phyloP scores from a whole-genome alignment of 305 asterid species.

The Coffea humblotiana region DNA sequence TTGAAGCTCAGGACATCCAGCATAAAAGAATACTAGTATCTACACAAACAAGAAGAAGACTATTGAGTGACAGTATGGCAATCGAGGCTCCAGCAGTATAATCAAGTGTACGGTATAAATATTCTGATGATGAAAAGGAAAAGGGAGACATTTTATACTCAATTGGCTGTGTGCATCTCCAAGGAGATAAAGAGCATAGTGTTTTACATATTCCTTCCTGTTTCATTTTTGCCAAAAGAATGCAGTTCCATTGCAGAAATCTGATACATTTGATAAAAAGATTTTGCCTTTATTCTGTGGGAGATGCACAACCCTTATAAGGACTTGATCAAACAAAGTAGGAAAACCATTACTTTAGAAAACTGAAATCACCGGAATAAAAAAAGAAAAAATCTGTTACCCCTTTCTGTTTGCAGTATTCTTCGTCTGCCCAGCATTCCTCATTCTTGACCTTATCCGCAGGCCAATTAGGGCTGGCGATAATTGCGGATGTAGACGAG shows the following conservation, averaged over 20 bases:
- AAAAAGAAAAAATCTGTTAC: slow-evolving; percentile 30
- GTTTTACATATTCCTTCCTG: neutral
- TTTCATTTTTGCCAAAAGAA: neutral
- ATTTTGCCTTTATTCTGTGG: neutral
- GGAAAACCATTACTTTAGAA: neutral
- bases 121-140: neutral
- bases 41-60: too few species aligned
- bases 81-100: too few species aligned
- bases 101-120: too few species aligned
- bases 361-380: neutral
- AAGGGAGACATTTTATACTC: neutral
- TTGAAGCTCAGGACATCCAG: neutral
- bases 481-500: slow-evolving; percentile 64
- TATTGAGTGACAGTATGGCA: too few species aligned
- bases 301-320: neutral
- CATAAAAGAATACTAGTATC: neutral
- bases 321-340: neutral
- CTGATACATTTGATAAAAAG: neutral
- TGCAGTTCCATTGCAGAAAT: neutral
- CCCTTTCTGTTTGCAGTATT: slow-evolving; percentile 75
- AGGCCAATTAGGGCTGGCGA: slow-evolving; percentile 75
- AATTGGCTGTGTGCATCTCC: neutral
- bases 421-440: slow-evolving; percentile 88
- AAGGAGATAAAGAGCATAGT: too few species aligned
- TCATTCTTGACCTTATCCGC: slow-evolving; percentile 64